Conservation (phyloP, 2,329 filamentous ascomycete species). For the Clathrospora elynae region DNA sequence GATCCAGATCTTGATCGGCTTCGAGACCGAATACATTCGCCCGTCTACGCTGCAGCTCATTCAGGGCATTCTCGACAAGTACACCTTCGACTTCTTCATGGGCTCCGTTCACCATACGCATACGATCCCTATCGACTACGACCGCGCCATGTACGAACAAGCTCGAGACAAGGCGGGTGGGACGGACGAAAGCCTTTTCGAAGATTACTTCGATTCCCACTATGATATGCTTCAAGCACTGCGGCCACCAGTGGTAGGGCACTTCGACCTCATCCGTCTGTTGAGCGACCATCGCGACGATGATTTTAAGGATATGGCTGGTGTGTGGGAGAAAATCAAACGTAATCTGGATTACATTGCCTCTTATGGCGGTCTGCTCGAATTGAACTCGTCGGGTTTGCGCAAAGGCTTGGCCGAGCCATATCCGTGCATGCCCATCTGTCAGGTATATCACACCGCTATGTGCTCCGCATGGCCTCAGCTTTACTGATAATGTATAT, state of each 20-base stretch:
- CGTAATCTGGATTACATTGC: slow-evolving; percentile 75
- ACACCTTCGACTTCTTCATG: slow-evolving; percentile 84
- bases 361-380: slow-evolving; percentile 78
- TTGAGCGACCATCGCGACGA: slow-evolving; percentile 71
- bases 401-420: slow-evolving; percentile 90
- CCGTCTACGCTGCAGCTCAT: slow-evolving; percentile 67
- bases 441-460: slow-evolving; percentile 63
- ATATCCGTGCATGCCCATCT: slow-evolving; percentile 81
- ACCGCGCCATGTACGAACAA: slow-evolving; percentile 66
- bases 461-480: slow-evolving; percentile 7
- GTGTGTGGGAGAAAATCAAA: slow-evolving; percentile 74
- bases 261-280: slow-evolving; percentile 90
- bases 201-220: slow-evolving; percentile 88
- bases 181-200: slow-evolving; percentile 68
- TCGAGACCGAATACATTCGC: slow-evolving; percentile 93
- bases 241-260: slow-evolving; percentile 79
- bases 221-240: slow-evolving; percentile 76
- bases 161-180: slow-evolving; percentile 64
- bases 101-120: slow-evolving; percentile 91
- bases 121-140: slow-evolving; percentile 87
- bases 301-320: slow-evolving; percentile 62
- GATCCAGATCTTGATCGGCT: slow-evolving; percentile 84
- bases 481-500: slow-evolving; percentile 23
- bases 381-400: slow-evolving; percentile 86
- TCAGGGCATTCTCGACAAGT: slow-evolving; percentile 60